These are phyloP conservation scores for Gyromitra esculenta DNA, from an alignment of 2,329 filamentous ascomycete species.

Conservation along the genomic window DNA sequence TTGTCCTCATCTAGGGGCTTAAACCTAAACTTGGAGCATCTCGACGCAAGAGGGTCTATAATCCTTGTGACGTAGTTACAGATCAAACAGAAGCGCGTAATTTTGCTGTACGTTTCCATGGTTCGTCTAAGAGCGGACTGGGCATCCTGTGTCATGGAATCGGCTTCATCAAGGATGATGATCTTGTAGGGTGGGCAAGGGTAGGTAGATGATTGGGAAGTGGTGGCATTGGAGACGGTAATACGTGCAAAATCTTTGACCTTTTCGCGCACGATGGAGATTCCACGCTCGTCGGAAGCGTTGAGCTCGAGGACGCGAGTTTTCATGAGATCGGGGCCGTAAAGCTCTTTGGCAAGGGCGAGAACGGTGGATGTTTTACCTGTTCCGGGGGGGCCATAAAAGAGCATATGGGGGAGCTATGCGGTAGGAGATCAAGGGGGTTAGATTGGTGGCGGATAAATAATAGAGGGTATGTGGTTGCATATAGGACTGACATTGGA, in stretches of 20 bases:
- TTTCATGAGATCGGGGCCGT: conserved; percentile 88
- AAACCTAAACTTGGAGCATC: conserved; percentile 97
- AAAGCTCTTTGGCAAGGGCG: conserved; percentile 95
- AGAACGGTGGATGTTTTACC: conserved; percentile 98
- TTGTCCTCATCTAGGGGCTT: conserved; percentile 92
- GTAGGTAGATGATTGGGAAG: conserved; percentile 75
- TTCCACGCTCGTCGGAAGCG: conserved; percentile 97
- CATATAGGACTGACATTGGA: conserved; percentile 73
- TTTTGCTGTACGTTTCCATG: conserved; percentile 98
- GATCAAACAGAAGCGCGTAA: conserved; percentile 95
- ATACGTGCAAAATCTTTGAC: conserved; percentile 98
- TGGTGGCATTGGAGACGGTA: conserved; percentile 82
- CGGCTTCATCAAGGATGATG: conserved; percentile 96
- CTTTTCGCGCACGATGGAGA: conserved; percentile 95
- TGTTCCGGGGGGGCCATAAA: conserved; percentile 96
- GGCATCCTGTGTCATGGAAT: conserved; percentile 98
- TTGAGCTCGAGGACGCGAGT: conserved; percentile 98
- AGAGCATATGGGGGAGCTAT: conserved; percentile 96
- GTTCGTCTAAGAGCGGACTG: conserved; percentile 91
- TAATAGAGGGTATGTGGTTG: background rate
- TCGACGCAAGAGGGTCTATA: conserved; percentile 91
- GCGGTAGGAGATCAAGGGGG: conserved; percentile 31
- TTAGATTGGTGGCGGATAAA: conserved; percentile 47
- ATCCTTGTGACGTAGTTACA: conserved; percentile 99
- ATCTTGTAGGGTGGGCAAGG: conserved; percentile 99